phyloP scores from a whole-genome alignment of 2,329 filamentous ascomycete species.

The Fusarium oligoseptatum region DNA sequence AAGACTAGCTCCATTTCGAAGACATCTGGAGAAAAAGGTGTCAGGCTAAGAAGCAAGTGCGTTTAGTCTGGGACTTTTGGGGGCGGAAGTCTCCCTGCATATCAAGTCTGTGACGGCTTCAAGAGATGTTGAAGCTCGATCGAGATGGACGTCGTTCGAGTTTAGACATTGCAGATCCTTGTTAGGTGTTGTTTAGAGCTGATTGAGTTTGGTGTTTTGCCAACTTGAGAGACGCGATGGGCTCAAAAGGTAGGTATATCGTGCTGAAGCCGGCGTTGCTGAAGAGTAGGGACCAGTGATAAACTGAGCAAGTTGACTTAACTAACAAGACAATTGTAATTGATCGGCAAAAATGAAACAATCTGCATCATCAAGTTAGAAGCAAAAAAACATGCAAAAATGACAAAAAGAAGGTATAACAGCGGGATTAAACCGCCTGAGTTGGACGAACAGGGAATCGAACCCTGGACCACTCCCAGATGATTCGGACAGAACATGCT shows the following conservation, averaged over 20 bases:
- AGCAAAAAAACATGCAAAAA: not conserved
- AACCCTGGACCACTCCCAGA: conserved; percentile 52
- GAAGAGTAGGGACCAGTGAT: not conserved
- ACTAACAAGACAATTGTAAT: not conserved
- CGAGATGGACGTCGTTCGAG: conserved; percentile 4
- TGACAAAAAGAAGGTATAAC: conserved; percentile 30
- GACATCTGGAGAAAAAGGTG: not conserved
- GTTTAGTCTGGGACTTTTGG: not conserved
- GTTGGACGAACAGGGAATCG: conserved; percentile 52
- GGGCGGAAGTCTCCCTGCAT: conserved; percentile 29
- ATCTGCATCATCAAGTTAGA: not conserved
- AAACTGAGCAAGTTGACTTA: not conserved
- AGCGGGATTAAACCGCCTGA: conserved; percentile 40
- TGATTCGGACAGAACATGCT: conserved; percentile 44
- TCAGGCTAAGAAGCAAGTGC: conserved; percentile 1
- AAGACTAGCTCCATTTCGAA: not conserved
- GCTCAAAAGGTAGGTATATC: not conserved
- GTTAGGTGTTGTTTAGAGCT: not conserved
- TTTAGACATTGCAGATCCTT: not conserved
- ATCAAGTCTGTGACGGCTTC: conserved; percentile 4
- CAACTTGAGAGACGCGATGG: not conserved
- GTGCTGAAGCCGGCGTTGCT: not conserved
- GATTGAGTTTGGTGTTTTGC: not conserved
- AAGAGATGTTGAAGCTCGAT: not conserved
- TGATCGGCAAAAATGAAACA: not conserved